A percentile compares a stretch with the other conserved stretches of the same genome.
These are phyloP conservation scores for Skeletonema menzelii DNA, from an alignment of 108 stramenopile genomes.

Conservation along the genomic window DNA sequence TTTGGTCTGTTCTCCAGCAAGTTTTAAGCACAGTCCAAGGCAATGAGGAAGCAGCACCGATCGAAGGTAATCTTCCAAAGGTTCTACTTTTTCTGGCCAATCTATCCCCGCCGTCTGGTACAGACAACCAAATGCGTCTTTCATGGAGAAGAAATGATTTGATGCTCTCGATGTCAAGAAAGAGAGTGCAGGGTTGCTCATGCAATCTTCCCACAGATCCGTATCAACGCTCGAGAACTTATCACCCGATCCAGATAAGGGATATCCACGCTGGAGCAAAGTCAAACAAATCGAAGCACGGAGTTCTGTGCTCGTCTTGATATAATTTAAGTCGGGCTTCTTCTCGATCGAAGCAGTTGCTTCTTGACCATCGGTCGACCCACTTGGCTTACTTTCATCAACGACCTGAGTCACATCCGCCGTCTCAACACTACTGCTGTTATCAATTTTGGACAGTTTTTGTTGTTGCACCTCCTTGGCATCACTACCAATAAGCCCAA, in stretches of 20 bases:
- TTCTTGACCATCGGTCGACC: slow-evolving; percentile 11
- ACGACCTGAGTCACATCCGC: slow-evolving; percentile 4
- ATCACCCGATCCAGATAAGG: slow-evolving; percentile 17
- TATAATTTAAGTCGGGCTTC: slow-evolving; percentile 25
- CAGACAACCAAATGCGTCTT: slow-evolving; percentile 19
- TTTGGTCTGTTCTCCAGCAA: slow-evolving; percentile 34
- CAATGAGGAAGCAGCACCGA: slow-evolving; percentile 76
- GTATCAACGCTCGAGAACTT: slow-evolving; percentile 13
- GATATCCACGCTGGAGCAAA: slow-evolving; percentile 60
- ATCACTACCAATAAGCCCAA: background rate
- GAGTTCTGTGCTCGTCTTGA: slow-evolving; percentile 49
- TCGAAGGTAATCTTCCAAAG: slow-evolving; percentile 53
- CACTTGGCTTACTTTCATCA: slow-evolving; percentile 6
- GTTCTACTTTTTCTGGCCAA: slow-evolving; percentile 32
- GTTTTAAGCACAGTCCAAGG: slow-evolving; percentile 59
- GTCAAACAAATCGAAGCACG: slow-evolving; percentile 60
- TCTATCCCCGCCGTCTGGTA: slow-evolving; percentile 13
- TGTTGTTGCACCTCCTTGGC: background rate
- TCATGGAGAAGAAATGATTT: slow-evolving; percentile 27
- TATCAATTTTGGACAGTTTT: background rate
- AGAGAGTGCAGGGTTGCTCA: slow-evolving; percentile 12
- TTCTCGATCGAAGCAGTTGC: background rate
- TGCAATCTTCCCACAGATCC: slow-evolving; percentile 29
- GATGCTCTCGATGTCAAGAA: background rate
- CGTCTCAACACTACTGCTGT: slow-evolving; percentile 4